These are phyloP conservation scores for Colletotrichum paranaense DNA, from an alignment of 2,329 filamentous ascomycete genomes.

Conservation along the genomic window DNA sequence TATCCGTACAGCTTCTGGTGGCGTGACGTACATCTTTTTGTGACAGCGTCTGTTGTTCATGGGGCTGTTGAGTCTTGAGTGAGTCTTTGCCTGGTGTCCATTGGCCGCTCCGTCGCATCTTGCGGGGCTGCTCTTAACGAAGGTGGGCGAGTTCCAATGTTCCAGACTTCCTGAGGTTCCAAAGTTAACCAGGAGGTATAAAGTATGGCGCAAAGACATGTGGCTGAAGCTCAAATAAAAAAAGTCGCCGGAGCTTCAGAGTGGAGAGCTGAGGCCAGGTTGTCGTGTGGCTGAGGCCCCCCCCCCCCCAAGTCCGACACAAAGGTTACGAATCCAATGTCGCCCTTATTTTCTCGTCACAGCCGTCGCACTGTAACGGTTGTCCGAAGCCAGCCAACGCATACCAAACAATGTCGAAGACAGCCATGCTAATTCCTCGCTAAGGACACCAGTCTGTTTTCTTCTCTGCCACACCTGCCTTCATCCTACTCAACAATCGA, in stretches of 20 bases:
- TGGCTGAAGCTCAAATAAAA: constrained; percentile 7
- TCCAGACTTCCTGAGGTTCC: background rate
- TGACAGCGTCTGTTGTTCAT: background rate
- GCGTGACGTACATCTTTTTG: background rate
- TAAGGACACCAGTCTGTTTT: background rate
- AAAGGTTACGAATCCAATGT: background rate
- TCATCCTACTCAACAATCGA: background rate
- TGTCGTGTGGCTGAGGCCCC: constrained; percentile 16
- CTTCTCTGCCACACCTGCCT: background rate
- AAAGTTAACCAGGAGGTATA: background rate
- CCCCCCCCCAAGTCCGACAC: constrained; percentile 4
- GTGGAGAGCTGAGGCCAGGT: background rate
- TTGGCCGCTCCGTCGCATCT: constrained; percentile 9
- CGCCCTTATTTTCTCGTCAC: background rate
- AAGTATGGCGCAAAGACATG: background rate
- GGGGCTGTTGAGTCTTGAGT: background rate
- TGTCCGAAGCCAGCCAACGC: constrained; percentile 16
- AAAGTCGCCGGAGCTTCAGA: constrained; percentile 10
- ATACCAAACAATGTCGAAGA: constrained; percentile 29
- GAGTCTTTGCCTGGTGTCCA: constrained; percentile 20
- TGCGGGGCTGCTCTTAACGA: background rate
- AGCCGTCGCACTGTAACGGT: constrained; percentile 13
- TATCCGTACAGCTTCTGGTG: background rate
- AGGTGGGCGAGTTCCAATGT: background rate
- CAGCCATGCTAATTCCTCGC: constrained; percentile 13